A percentile compares a stretch with the other conserved stretches of the same genome.
Conservation (phyloP, 768 basidiomycete genomes). For the Suillus cothurnatus region DNA sequence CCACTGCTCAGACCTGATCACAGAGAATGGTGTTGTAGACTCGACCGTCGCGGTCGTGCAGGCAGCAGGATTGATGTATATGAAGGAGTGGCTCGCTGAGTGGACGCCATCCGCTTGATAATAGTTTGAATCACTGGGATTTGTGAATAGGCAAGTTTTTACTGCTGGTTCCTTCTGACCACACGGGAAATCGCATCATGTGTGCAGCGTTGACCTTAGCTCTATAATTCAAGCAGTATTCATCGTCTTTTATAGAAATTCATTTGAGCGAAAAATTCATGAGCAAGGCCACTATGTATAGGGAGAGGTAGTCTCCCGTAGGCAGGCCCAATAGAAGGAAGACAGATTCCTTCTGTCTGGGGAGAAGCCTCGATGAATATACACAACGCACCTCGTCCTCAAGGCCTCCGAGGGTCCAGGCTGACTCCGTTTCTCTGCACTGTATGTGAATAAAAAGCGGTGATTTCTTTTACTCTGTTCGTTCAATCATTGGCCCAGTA, state of each 20-base stretch:
- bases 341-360: no score
- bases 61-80: conserved; percentile 49
- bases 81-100: conserved; percentile 58
- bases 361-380: not conserved
- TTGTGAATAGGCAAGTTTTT: not conserved
- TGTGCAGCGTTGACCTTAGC: no score
- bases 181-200: not conserved
- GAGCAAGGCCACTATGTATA: no score
- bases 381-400: not conserved
- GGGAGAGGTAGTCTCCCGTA: no score
- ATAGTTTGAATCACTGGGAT: not conserved
- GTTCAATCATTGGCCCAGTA: no score
- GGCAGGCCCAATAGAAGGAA: no score
- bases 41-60: conserved; percentile 57
- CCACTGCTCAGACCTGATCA: conserved; percentile 64
- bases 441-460: not conserved
- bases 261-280: not conserved
- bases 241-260: not conserved
- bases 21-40: conserved; percentile 45
- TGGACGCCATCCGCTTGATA: conserved; percentile 23
- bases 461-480: not conserved
- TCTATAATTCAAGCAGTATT: not conserved
- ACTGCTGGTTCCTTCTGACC: not conserved
- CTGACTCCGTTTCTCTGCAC: not conserved
- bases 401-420: no score